Base-by-base conservation (phyloP, 192 early-diverging fungal species). In the Chytriomyces confervae region DNA sequence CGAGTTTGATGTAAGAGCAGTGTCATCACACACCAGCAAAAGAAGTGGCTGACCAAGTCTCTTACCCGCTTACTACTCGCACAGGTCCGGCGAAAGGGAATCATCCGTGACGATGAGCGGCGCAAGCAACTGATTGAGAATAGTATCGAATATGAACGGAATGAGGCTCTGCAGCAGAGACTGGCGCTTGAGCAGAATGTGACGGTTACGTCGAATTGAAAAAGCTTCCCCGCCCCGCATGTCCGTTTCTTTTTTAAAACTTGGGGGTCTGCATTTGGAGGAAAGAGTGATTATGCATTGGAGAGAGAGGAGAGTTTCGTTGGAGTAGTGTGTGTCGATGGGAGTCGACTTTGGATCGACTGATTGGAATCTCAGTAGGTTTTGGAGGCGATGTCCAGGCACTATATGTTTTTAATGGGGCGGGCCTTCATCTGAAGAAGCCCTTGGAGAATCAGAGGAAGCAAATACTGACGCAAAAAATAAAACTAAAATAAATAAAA, bases 111-210 rank as follows among this genome's bases (percentile, higher is more conserved):
- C 57, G 76, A 77, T 36, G 76, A 77, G 29, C 44, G 67, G 45
- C 66, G 76, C 6, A 50, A 60, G 45, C 76, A 77, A 60, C 47
- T 77, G 75, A 13, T 50, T 20, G 66, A 61, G 53, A 77, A 77
- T 62, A 50, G 50, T 16, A n/a, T 77, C 65, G 76, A 77, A 27
- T 68, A 77, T 47, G 76, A 77, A 61, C 66, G 66, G 43, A 66
- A 77, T 45, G 76, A 66, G 29, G 60, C 50, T 6, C 20, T 77
- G 76, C 67, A 77, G 47, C 27, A 36, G 61, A 11, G 24, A 43
- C 47, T 77, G 53, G 29, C 48, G 57, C 7, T n/a, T 9, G 76
- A 77, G 44, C 76, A 77, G 61, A 48, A 7, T 16, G 76, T 77
- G n/a, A 24, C 6, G 18, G 65, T 45, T 36, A 77, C 76, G 4